Percentiles rank a stretch among this genome's conserved stretches.
phyloP scores from a whole-genome alignment of 495 filamentous ascomycete genomes.

The Parathielavia hyrcaniae region DNA sequence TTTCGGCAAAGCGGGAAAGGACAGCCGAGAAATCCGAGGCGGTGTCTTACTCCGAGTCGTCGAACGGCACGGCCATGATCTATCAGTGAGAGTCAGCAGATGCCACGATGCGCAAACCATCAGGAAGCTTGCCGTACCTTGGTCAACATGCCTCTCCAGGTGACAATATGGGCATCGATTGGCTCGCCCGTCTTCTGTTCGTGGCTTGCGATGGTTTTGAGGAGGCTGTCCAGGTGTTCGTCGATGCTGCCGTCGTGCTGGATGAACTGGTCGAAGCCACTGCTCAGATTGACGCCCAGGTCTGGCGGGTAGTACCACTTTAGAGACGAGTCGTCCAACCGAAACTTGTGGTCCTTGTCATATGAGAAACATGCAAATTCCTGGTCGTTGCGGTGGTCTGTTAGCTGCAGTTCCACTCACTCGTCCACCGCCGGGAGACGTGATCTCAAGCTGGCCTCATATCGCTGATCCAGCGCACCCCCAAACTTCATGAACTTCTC shows the following conservation, averaged over 20 bases:
- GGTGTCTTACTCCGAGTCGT: constrained; percentile 63
- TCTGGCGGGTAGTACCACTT: constrained; percentile 80
- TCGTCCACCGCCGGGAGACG: neutral
- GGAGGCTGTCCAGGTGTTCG: constrained; percentile 80
- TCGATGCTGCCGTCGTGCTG: constrained; percentile 75
- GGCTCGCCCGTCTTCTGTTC: constrained; percentile 61
- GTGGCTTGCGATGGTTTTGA: constrained; percentile 65
- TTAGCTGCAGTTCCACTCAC: neutral
- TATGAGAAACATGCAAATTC: constrained; percentile 91
- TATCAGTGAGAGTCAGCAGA: constrained; percentile 29
- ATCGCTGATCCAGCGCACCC: neutral
- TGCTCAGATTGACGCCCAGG: constrained; percentile 63
- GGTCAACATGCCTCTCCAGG: constrained; percentile 98
- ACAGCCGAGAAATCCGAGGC: neutral
- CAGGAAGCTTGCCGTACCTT: constrained; percentile 51
- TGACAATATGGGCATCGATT: constrained; percentile 74
- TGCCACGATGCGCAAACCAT: neutral
- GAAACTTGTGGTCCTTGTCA: constrained; percentile 72
- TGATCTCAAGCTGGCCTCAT: neutral
- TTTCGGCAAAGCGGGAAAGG: constrained; percentile 8
- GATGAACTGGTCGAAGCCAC: constrained; percentile 75
- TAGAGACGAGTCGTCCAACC: constrained; percentile 67
- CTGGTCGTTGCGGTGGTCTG: constrained; percentile 32
- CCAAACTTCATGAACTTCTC: neutral
- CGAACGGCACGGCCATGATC: constrained; percentile 82